Evolutionary conservation across 208 protist genomes (phyloP).

Genomic region (Leishmania gerbilli): DNA sequence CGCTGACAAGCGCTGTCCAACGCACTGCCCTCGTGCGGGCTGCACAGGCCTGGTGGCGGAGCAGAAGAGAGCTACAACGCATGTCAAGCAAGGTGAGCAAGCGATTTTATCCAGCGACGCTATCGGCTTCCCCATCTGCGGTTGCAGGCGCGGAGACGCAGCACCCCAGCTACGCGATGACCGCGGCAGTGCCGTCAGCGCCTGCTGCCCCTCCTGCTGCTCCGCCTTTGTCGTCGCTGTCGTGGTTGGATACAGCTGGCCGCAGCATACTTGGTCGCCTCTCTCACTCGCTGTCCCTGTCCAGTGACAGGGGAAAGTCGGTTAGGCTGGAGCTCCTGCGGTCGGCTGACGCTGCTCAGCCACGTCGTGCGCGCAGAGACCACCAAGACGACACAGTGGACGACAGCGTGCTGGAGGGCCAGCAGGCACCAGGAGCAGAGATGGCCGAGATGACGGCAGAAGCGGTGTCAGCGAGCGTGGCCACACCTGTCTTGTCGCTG

Average conservation of each 20-base stretch:
- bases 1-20: not conserved
- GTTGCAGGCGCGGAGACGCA: not conserved
- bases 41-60: constrained; percentile 25
- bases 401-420: not conserved
- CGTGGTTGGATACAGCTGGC: constrained; percentile 11
- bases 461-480: not conserved
- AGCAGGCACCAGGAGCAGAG: not conserved
- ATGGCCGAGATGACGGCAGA: not conserved
- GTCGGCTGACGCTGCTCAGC: not conserved
- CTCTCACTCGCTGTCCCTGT: constrained; percentile 17
- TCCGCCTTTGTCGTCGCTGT: not conserved
- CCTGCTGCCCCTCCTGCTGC: not conserved
- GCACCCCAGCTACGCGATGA: not conserved
- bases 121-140: not conserved
- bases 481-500: not conserved
- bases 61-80: not conserved
- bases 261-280: constrained; percentile 4
- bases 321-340: constrained; percentile 6
- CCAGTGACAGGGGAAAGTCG: constrained; percentile 12
- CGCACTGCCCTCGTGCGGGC: constrained; percentile 3
- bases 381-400: not conserved
- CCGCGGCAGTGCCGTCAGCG: not conserved
- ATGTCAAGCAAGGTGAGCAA: not conserved
- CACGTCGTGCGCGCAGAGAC: not conserved
- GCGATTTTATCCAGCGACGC: not conserved